Evolutionary conservation across 1,284 basidiomycete genomes (phyloP).

Genomic region (Trametes pubescens): DNA sequence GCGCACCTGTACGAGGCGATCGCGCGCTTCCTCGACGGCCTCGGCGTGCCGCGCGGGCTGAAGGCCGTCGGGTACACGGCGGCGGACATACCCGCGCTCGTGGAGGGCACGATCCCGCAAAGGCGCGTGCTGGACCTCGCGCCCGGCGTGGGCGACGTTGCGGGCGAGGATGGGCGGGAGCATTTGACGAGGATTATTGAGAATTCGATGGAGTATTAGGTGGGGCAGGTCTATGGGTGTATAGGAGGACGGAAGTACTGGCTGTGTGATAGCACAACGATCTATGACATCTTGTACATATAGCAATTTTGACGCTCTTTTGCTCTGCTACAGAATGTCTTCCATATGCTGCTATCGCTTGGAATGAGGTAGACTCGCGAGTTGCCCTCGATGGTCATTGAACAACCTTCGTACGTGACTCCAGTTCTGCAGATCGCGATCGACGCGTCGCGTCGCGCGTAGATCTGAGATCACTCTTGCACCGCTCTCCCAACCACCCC

Average conservation of each 20-base stretch:
- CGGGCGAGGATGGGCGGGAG: constrained; percentile 80
- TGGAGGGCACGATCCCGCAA: constrained; percentile 90
- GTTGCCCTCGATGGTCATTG: not conserved
- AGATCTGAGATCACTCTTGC: not conserved
- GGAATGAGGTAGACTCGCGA: no score
- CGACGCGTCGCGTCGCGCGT: constrained; percentile 21
- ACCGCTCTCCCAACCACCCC: not conserved
- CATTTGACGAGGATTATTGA: constrained; percentile 83
- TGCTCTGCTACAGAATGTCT: not conserved
- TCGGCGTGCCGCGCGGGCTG: constrained; percentile 90
- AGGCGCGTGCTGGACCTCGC: constrained; percentile 88
- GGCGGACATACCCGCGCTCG: constrained; percentile 71
- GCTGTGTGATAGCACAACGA: constrained; percentile 9
- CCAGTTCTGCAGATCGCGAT: constrained; percentile 3
- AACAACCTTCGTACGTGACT: not conserved
- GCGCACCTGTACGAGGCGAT: constrained; percentile 88
- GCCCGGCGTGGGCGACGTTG: constrained; percentile 83
- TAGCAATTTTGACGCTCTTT: not conserved
- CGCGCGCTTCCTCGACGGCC: constrained; percentile 86
- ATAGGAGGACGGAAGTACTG: not conserved
- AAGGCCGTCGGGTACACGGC: constrained; percentile 85
- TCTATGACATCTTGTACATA: not conserved
- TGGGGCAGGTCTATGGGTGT: not conserved
- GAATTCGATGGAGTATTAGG: constrained; percentile 76
- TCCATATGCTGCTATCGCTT: no score